Base-by-base conservation (phyloP, 73 alveolate genomes). In the Paraurostyla sp. region DNA sequence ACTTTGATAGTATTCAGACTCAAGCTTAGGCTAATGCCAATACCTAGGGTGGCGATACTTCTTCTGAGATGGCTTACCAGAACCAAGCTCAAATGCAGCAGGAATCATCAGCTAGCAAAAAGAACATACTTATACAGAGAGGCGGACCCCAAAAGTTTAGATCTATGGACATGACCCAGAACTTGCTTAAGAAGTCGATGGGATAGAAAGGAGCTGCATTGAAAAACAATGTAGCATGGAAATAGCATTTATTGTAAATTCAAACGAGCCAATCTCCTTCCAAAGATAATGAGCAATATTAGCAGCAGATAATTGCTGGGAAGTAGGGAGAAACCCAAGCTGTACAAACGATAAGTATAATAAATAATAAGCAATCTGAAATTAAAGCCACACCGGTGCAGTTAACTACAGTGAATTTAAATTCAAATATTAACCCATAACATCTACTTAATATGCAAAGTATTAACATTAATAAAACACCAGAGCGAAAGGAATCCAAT, bases 121-220 rank as follows among this genome's bases (percentile, higher is more conserved):
- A 45, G 71, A 48, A 46, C n/a, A 13, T 25, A 25, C 35, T 7
- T 9, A 9, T 2, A 1, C 22, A 43, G 18, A 73, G 71, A 48
- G 49, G 18, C 18, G 23, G 57, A 46, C 18, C 86, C 2, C 29
- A 73, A 36, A 73, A 73, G 30, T 73, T 73, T 30, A 15, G 86
- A 27, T 73, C 86, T 4, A 73, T 73, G 86, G 86, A 73, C 46
- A 73, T 73, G 86, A 73, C 86, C 20, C 50, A 73, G 52, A 73
- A 73, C 29, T 16, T 73, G 30, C 33, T 73, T 29, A 73, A 73
- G 32, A 73, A 73, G 29, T 73, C 86, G 46, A 73, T 73, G 86
- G 71, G 71, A 13, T 1, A 9, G 3, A 73, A 73, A 43, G 86
- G 86, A 4, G 23, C 52, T 25, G 71, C 49, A n/a, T 38, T 46